Conservation (phyloP, 1,284 basidiomycete species). For the Puccinia horiana region DNA sequence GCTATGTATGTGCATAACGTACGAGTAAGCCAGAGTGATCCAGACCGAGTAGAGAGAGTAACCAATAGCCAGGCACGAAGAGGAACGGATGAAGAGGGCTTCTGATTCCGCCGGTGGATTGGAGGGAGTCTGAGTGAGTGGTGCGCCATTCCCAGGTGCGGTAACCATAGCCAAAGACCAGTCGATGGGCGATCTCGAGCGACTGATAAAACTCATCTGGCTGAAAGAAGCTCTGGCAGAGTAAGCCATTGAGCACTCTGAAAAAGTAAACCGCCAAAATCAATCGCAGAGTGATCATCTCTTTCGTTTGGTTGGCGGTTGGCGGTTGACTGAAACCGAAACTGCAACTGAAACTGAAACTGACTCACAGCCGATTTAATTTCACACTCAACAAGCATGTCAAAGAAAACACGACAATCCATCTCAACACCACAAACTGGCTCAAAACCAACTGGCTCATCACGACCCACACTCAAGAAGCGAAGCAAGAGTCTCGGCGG, state of each 20-base stretch:
- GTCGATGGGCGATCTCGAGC: conserved; percentile 82
- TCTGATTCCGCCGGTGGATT: conserved; percentile 62
- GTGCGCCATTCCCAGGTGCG: conserved; percentile 93
- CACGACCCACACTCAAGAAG: conserved; percentile 26
- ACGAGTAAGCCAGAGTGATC: conserved; percentile 66
- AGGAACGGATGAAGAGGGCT: conserved; percentile 61
- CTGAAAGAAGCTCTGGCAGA: conserved; percentile 86
- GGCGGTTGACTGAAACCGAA: background rate
- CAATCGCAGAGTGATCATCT: background rate
- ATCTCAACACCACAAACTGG: background rate
- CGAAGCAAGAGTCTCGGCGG: conserved; percentile 48
- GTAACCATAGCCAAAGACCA: conserved; percentile 87
- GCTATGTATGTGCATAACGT: conserved; percentile 55
- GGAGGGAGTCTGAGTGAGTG: conserved; percentile 69
- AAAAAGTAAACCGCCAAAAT: conserved; percentile 58
- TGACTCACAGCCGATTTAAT: background rate
- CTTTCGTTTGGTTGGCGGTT: background rate
- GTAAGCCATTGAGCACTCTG: conserved; percentile 64
- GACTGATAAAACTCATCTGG: conserved; percentile 98
- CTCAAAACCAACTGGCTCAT: background rate
- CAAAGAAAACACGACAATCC: background rate
- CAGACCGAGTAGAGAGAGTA: conserved; percentile 66
- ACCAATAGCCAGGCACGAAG: conserved; percentile 76
- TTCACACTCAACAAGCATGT: no score
- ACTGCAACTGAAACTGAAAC: background rate